Conservation (phyloP, 169 alveolate species). For the Plasmodium cynomolgi region DNA sequence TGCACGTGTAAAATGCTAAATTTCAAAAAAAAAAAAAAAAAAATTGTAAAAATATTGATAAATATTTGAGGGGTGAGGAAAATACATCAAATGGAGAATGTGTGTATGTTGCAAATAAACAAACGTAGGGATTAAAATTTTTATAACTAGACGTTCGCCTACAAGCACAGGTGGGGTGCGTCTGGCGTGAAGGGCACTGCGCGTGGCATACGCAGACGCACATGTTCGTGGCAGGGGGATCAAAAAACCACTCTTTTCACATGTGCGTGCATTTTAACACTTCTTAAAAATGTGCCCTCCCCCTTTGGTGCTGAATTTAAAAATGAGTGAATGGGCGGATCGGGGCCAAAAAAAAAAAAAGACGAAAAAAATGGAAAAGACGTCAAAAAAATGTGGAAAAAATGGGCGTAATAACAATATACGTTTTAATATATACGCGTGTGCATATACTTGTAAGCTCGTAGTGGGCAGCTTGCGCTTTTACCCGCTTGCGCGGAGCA, state of each 20-base stretch:
- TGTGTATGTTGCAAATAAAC: background rate
- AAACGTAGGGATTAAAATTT: background rate
- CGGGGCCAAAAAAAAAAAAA: background rate
- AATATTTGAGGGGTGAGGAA: background rate
- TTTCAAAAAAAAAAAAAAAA: background rate
- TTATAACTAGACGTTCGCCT: background rate
- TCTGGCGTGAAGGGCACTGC: background rate
- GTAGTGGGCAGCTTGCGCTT: background rate
- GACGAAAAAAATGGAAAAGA: background rate
- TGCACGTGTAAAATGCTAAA: background rate
- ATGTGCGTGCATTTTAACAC: background rate
- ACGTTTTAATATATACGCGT: background rate
- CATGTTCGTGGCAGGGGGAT: background rate
- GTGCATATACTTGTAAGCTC: background rate
- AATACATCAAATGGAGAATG: background rate
- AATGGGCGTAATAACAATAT: background rate
- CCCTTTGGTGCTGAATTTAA: background rate
- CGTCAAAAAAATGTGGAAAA: background rate
- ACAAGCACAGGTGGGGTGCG: background rate
- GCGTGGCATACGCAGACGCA: background rate
- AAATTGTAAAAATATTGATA: background rate
- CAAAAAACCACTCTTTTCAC: background rate
- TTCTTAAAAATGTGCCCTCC: background rate
- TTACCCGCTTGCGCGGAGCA: background rate
- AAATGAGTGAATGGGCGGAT: background rate